Percentiles rank a stretch among this genome's conserved stretches.
Conservation (phyloP, 1,284 basidiomycete species). For the Cutaneotrichosporon sp. region DNA sequence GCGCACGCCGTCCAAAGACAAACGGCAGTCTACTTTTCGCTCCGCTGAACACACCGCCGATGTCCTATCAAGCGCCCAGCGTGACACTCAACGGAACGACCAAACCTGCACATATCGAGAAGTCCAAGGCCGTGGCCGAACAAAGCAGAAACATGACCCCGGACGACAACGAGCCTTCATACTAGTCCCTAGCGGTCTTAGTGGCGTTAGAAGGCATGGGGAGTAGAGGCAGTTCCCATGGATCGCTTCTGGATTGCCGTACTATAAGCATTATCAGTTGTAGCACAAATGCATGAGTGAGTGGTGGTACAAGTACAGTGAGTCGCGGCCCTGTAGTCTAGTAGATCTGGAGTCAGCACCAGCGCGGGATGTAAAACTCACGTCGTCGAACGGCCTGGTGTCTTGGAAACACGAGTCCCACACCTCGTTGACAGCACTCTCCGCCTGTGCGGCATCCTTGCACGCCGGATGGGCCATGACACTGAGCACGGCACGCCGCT, state of each 20-base stretch:
- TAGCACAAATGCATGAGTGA: conserved; percentile 9
- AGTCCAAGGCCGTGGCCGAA: too few relatives aligned
- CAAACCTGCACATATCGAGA: too few relatives aligned
- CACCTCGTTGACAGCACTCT: conserved; percentile 87
- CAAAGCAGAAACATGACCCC: too few relatives aligned
- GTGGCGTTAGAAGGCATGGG: too few relatives aligned
- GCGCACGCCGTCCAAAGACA: too few relatives aligned
- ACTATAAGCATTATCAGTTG: not conserved
- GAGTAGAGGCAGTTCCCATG: not conserved
- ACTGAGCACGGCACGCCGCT: conserved; percentile 75
- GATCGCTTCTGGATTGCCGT: not conserved
- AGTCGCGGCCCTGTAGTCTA: conserved; percentile 1
- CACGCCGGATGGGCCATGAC: conserved; percentile 78
- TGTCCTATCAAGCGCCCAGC: too few relatives aligned
- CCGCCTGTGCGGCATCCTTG: conserved; percentile 67
- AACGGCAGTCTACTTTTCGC: too few relatives aligned
- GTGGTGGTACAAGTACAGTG: not conserved
- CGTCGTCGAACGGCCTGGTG: conserved; percentile 95
- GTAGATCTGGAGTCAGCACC: conserved; percentile 12
- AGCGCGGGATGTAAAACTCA: conserved; percentile 35
- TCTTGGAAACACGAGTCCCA: conserved; percentile 95
- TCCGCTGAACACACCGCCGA: too few relatives aligned
- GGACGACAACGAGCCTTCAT: too few relatives aligned
- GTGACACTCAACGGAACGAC: too few relatives aligned
- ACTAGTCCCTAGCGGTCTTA: too few relatives aligned